A percentile compares a stretch with the other conserved stretches of the same genome.
phyloP scores from a whole-genome alignment of 1,139 yeast species.

The Candida sp. region DNA sequence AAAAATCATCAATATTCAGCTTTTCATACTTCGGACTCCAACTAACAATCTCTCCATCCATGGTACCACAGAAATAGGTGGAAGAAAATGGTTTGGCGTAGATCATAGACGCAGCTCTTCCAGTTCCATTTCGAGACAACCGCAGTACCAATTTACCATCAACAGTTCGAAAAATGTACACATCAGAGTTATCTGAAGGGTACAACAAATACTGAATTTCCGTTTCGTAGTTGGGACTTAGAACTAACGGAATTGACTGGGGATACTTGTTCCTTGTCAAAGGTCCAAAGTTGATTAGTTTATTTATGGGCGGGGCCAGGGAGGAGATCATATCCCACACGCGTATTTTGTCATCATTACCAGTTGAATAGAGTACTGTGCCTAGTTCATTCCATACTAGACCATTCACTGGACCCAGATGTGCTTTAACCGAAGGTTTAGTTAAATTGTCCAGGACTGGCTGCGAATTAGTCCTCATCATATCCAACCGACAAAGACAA shows the following conservation, averaged over 20 bases:
- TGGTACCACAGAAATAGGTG: conserved; percentile 50
- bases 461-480: conserved; percentile 31
- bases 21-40: conserved; percentile 44
- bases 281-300: conserved; percentile 75
- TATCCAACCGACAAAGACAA: conserved; percentile 61
- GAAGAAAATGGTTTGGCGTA: conserved; percentile 43
- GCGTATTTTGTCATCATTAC: conserved; percentile 73
- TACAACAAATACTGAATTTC: conserved; percentile 58
- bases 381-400: conserved; percentile 69
- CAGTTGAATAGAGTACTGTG: conserved; percentile 55
- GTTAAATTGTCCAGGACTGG: conserved; percentile 22
- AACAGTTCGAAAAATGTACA: conserved; percentile 57
- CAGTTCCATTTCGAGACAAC: conserved; percentile 36
- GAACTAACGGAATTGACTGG: conserved; percentile 43
- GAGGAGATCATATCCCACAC: conserved; percentile 65
- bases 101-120: conserved; percentile 50
- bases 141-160: conserved; percentile 65
- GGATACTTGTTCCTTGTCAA: conserved; percentile 62
- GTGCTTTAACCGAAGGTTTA: conserved; percentile 53
- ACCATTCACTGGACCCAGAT: conserved; percentile 74
- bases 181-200: conserved; percentile 80
- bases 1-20: conserved; percentile 11
- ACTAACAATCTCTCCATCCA: conserved; percentile 52
- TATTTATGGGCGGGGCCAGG: conserved; percentile 50
- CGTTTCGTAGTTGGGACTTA: conserved; percentile 45